Percentiles rank a stretch among this genome's conserved stretches.
Evolutionary conservation across 139 green algal genomes (phyloP).

Genomic region (Desmodesmus armatus): DNA sequence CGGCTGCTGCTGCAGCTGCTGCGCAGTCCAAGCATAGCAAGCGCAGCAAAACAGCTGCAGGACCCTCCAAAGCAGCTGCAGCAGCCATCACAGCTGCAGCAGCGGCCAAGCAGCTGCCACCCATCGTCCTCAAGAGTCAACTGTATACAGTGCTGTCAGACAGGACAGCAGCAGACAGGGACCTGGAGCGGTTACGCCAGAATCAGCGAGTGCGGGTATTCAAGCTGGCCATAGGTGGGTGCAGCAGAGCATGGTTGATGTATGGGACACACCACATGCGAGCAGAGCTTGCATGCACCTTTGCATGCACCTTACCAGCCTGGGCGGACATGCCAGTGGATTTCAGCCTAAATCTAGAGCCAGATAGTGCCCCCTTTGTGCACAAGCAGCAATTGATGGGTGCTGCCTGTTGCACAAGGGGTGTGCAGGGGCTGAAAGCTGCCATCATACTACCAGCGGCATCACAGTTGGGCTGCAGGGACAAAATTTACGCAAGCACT

Average conservation of each 20-base stretch:
- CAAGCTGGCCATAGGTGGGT: constrained; percentile 8
- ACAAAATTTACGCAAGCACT: too few species aligned
- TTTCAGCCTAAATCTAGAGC: too few species aligned
- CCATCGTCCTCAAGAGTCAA: constrained; percentile 30
- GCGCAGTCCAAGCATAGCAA: background rate
- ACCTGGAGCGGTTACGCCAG: constrained; percentile 22
- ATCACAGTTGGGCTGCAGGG: too few species aligned
- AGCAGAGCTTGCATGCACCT: too few species aligned
- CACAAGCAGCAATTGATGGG: background rate
- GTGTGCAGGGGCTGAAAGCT: too few species aligned
- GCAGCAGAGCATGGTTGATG: background rate
- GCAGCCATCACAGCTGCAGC: constrained; percentile 22
- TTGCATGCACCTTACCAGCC: too few species aligned
- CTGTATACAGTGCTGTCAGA: constrained; percentile 40
- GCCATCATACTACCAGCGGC: too few species aligned
- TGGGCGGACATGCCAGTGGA: too few species aligned
- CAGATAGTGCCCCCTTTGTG: background rate
- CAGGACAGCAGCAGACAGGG: constrained; percentile 32
- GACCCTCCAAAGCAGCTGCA: constrained; percentile 14
- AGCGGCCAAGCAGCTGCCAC: constrained; percentile 23
- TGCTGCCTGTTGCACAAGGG: background rate
- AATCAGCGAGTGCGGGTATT: constrained; percentile 13
- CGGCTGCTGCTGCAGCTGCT: constrained; percentile 19
- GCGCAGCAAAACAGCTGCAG: background rate
- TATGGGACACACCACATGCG: too few species aligned